Evolutionary conservation across 306 rosid genomes (phyloP), one percentile per base, ranked within the genome.

Genomic region (Trifolium dubium): DNA sequence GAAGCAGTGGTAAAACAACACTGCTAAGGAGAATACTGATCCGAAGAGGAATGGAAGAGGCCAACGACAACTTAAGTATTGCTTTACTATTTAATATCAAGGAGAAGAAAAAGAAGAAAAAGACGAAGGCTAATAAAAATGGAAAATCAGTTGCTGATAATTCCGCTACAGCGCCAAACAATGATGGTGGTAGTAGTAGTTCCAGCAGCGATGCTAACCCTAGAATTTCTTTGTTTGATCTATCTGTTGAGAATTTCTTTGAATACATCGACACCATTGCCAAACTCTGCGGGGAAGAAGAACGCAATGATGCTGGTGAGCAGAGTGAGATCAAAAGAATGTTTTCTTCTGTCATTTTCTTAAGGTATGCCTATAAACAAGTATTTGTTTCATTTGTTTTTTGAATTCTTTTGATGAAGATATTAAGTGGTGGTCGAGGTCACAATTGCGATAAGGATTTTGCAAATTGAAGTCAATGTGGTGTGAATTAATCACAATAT

Each of bases 181-280:
- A 81, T 75, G 71, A 67, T n/a, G 17, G 31, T 69, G 80, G 64
- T 61, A 23, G n/a, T 31, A 18, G 51, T n/a, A 62, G 46, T 34
- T n/a, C 13, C 31, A 17, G 50, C 15, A 41, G 49, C 40, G 51
- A 14, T 64, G 32, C 18, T 40, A 74, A 4, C 7, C 4, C 29
- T 70, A 72, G 64, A 46, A 82, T 87, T 64, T 88, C 85, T 17
- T 12, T 53, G 55, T 88, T 91, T 63, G 96, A 94, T 67, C 60
- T 67, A 66, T 94, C 88, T 5, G 83, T 64, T 46, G 91, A 89
- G 76, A 88, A 87, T 61, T 91, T 88, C 84, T 91, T 89, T 64
- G 66, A 74, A 51, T 82, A 82, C 78, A 83, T 87, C 47, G 90
- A 85, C 40, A 54, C 76, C 30, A 76, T 94, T 58, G 81, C 85